These are phyloP conservation scores for Silene latifolia DNA, from an alignment of 148 eudicot genomes.

Conservation along the genomic window DNA sequence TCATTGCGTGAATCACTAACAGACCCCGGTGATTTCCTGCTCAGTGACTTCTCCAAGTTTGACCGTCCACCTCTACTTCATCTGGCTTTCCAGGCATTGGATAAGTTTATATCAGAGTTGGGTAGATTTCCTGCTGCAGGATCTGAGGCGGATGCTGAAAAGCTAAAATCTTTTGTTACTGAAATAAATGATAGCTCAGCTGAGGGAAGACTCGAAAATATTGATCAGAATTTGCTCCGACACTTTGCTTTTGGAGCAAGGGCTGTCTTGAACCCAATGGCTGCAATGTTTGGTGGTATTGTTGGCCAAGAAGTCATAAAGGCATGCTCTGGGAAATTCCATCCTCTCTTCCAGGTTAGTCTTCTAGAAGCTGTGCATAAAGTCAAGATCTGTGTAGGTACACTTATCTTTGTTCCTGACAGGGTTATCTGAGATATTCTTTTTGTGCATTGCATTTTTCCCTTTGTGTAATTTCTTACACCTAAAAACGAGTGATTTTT, in stretches of 20 bases:
- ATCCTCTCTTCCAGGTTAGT: conserved; percentile 74
- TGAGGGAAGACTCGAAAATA: conserved; percentile 52
- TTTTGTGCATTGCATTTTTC: background rate
- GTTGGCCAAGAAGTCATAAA: conserved; percentile 85
- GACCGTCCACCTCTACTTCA: conserved; percentile 74
- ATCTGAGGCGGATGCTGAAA: conserved; percentile 69
- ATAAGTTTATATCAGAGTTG: conserved; percentile 42
- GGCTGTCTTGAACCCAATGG: conserved; percentile 79
- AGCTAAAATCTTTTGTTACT: conserved; percentile 40
- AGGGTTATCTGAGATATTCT: background rate
- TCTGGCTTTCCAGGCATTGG: conserved; percentile 68
- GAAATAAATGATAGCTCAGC: conserved; percentile 38
- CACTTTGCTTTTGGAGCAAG: conserved; percentile 66
- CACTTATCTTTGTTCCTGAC: background rate
- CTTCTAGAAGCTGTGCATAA: background rate
- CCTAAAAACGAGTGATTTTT: background rate
- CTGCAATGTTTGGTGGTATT: conserved; percentile 88
- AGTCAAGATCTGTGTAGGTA: background rate
- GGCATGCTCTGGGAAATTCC: conserved; percentile 85
- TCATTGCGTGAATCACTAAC: conserved; percentile 51
- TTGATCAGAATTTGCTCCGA: conserved; percentile 52
- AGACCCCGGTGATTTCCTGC: conserved; percentile 72
- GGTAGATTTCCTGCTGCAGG: conserved; percentile 72
- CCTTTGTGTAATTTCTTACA: no score
- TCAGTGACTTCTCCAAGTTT: conserved; percentile 74